phyloP scores from a whole-genome alignment of 495 filamentous ascomycete species.

The Tuber brumale region DNA sequence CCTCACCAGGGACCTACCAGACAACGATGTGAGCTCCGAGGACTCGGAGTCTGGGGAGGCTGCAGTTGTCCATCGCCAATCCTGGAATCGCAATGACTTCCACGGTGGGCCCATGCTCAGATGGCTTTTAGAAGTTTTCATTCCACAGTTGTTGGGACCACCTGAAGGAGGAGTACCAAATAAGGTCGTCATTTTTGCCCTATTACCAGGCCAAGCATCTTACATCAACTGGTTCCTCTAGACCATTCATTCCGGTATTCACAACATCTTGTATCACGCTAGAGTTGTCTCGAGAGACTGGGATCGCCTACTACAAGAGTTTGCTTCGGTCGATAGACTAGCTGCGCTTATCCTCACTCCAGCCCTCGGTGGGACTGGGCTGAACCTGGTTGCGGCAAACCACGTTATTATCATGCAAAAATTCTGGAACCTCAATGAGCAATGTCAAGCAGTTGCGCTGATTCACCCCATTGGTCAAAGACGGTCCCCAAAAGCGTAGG shows the following conservation, averaged over 20 bases:
- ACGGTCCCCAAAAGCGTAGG: neutral
- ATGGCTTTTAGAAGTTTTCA: neutral
- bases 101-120: neutral
- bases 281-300: neutral
- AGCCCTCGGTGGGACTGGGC: neutral
- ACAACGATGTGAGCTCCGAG: too few relatives aligned
- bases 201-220: slow-evolving; percentile 5
- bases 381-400: neutral
- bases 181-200: slow-evolving; percentile 8
- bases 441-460: too few relatives aligned
- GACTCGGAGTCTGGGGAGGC: too few relatives aligned
- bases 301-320: neutral
- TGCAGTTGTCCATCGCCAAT: too few relatives aligned
- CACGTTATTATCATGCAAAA: neutral
- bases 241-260: neutral
- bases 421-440: neutral
- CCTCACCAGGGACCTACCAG: too few relatives aligned
- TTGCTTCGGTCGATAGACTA: neutral
- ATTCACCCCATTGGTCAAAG: neutral
- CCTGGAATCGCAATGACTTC: neutral
- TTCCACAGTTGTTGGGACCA: neutral
- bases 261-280: neutral
- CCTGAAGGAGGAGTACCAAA: neutral
- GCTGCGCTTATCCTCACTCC: neutral
- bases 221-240: neutral